Evolutionary conservation across 441 rosid species (phyloP).

Genomic region (Populus hybrid): DNA sequence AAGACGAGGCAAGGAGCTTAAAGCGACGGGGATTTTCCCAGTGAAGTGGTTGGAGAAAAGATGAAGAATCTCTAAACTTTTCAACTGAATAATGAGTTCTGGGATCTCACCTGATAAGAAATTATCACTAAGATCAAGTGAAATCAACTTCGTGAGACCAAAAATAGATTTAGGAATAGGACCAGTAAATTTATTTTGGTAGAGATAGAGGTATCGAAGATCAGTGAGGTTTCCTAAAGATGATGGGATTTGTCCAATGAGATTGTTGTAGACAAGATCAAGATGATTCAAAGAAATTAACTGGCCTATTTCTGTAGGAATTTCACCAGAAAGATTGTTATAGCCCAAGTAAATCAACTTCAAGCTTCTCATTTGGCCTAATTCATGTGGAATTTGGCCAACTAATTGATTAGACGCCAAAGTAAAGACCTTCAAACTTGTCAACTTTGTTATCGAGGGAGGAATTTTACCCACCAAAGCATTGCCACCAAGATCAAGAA

Average conservation of each 20-base stretch:
- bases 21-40: slow-evolving; percentile 55
- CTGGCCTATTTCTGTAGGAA: slow-evolving; percentile 61
- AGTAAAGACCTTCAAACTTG: too few relatives aligned
- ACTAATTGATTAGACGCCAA: slow-evolving; percentile 73
- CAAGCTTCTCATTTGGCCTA: slow-evolving; percentile 53
- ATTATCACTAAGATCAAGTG: slow-evolving; percentile 84
- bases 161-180: slow-evolving; percentile 54
- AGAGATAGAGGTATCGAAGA: slow-evolving; percentile 62
- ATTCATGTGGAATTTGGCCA: slow-evolving; percentile 49
- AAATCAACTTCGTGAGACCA: slow-evolving; percentile 45
- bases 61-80: slow-evolving; percentile 71
- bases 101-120: slow-evolving; percentile 68
- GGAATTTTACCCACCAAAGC: slow-evolving; percentile 57
- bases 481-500: slow-evolving; percentile 86
- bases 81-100: slow-evolving; percentile 44
- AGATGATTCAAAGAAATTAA: slow-evolving; percentile 61
- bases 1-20: slow-evolving; percentile 64
- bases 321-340: slow-evolving; percentile 74
- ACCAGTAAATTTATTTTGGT: slow-evolving; percentile 23
- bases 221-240: slow-evolving; percentile 54
- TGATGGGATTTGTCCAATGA: slow-evolving; percentile 65
- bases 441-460: slow-evolving; percentile 38
- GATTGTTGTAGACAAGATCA: slow-evolving; percentile 84
- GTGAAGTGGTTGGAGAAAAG: slow-evolving; percentile 74
- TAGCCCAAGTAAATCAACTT: slow-evolving; percentile 89